phyloP scores from a whole-genome alignment of 2,329 filamentous ascomycete genomes.

The Alternaria solani region DNA sequence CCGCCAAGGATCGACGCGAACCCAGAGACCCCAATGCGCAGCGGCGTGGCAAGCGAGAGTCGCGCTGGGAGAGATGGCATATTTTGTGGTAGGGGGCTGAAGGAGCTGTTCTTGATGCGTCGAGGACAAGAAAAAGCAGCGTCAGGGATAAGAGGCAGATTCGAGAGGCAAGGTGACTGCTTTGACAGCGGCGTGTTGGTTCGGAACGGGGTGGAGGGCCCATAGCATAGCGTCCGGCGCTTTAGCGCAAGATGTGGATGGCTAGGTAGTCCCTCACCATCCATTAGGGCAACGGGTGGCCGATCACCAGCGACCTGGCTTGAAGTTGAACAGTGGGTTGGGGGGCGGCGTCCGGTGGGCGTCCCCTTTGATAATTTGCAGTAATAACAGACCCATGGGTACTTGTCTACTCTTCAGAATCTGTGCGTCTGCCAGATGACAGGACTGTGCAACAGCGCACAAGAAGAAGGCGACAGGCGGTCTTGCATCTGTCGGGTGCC shows the following conservation, averaged over 20 bases:
- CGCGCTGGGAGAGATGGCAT: not conserved
- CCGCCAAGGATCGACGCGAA: slow-evolving; percentile 17
- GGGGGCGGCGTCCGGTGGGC: not conserved
- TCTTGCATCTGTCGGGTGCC: not conserved
- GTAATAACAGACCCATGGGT: not conserved
- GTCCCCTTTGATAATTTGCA: not conserved
- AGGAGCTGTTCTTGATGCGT: not conserved
- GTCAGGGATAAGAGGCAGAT: slow-evolving; percentile 6
- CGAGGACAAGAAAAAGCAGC: slow-evolving; percentile 3
- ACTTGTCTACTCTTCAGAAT: not conserved
- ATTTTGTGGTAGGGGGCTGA: not conserved
- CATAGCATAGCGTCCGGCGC: slow-evolving; percentile 15
- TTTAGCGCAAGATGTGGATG: slow-evolving; percentile 12
- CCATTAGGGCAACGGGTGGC: slow-evolving; percentile 21
- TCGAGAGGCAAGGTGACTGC: slow-evolving; percentile 11
- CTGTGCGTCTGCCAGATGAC: not conserved
- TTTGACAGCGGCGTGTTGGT: slow-evolving; percentile 18
- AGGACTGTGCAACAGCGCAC: not conserved
- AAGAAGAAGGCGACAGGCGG: not conserved
- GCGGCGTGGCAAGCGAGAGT: not conserved
- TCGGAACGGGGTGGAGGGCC: slow-evolving; percentile 18
- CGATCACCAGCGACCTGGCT: slow-evolving; percentile 9
- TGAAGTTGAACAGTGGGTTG: not conserved
- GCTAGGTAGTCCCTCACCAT: slow-evolving; percentile 13
- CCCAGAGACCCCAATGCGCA: slow-evolving; percentile 1